Evolutionary conservation across 768 basidiomycete species (phyloP).

Genomic region (Saitozyma sp.): DNA sequence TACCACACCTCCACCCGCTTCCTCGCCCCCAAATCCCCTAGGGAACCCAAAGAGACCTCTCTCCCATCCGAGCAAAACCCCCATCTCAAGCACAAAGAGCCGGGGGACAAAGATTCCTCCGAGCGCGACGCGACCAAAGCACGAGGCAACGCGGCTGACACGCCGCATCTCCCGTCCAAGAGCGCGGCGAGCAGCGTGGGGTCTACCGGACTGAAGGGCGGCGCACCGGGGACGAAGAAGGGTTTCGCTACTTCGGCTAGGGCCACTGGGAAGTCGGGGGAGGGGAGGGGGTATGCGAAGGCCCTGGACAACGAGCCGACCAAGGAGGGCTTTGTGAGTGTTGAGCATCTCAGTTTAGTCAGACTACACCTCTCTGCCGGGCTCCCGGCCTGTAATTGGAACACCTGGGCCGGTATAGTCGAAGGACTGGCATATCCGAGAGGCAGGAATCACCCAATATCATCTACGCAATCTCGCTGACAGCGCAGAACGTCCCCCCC

Average conservation of each 20-base stretch:
- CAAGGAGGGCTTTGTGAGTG: slow-evolving; percentile 35
- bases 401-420: not conserved
- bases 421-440: not conserved
- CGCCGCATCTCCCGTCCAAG: slow-evolving; percentile 44
- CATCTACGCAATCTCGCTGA: not conserved
- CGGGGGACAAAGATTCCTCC: slow-evolving; percentile 14
- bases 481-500: slow-evolving; percentile 27
- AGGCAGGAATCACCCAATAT: slow-evolving; percentile 1
- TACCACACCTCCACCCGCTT: slow-evolving; percentile 14
- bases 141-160: slow-evolving; percentile 43
- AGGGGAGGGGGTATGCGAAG: slow-evolving; percentile 23
- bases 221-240: slow-evolving; percentile 12
- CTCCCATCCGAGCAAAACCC: slow-evolving; percentile 47
- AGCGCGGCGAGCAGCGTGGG: slow-evolving; percentile 6
- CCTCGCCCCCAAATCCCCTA: not conserved
- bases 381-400: not conserved
- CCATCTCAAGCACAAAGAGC: slow-evolving; percentile 43
- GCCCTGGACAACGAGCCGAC: slow-evolving; percentile 20
- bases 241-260: slow-evolving; percentile 21
- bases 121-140: slow-evolving; percentile 4
- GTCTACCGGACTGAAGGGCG: slow-evolving; percentile 6
- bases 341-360: not conserved
- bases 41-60: slow-evolving; percentile 9
- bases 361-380: not conserved
- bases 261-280: slow-evolving; percentile 12